phyloP scores from a whole-genome alignment of 2,329 filamentous ascomycete species.

The Dothistroma septosporum region DNA sequence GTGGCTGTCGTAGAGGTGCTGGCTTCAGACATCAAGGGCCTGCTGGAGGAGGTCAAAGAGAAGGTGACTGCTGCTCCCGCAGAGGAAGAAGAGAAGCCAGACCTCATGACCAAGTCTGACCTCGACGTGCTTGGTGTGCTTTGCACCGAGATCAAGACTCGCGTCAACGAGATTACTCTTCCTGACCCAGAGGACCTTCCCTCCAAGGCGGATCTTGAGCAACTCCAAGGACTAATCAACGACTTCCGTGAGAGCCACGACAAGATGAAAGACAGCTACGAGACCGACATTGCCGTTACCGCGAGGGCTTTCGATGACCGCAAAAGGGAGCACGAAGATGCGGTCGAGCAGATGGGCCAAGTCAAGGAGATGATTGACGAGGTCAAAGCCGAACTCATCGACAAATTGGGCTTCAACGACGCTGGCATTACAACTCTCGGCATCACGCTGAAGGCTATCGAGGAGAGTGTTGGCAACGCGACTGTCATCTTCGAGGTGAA shows the following conservation, averaged over 20 bases:
- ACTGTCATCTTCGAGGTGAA: constrained; percentile 49
- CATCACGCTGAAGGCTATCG: constrained; percentile 62
- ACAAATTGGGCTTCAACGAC: constrained; percentile 71
- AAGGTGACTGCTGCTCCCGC: constrained; percentile 42
- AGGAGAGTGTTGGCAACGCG: constrained; percentile 57
- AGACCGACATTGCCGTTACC: constrained; percentile 68
- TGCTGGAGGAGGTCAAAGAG: constrained; percentile 64
- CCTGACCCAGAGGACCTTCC: constrained; percentile 68
- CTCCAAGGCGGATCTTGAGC: constrained; percentile 69
- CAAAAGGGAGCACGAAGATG: constrained; percentile 73
- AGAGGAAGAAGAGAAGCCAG: constrained; percentile 44
- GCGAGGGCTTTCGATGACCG: constrained; percentile 78
- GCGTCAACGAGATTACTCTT: constrained; percentile 68
- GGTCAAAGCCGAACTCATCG: constrained; percentile 70
- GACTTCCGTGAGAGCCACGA: constrained; percentile 56
- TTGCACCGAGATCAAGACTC: constrained; percentile 78
- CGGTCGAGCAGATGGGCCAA: constrained; percentile 73
- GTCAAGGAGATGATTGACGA: constrained; percentile 74
- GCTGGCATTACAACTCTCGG: constrained; percentile 57
- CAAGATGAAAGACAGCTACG: constrained; percentile 69
- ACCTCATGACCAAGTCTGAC: constrained; percentile 73
- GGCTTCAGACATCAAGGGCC: constrained; percentile 69
- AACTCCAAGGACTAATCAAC: constrained; percentile 52
- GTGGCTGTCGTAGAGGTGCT: constrained; percentile 71
- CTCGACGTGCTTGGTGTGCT: constrained; percentile 74